Base-by-base conservation (phyloP, 108 stramenopile species). In the Conticribra guillardii region DNA sequence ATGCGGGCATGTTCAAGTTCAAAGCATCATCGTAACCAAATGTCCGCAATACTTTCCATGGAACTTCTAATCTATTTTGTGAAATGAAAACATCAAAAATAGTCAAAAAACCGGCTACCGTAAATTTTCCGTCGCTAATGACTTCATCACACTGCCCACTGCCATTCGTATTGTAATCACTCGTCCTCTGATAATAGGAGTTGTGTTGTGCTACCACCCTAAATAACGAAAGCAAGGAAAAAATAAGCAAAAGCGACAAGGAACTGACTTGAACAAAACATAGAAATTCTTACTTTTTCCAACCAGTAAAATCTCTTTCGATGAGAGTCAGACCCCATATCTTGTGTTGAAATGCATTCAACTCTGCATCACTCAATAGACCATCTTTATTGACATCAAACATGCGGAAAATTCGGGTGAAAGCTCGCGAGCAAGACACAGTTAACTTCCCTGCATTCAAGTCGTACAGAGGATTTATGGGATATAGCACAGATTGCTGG, bases 81-180 rank as follows among this genome's bases (percentile, higher is more conserved):
- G 74, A 76, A 24, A 93, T 86, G 26, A 90, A 93, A 29, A 90
- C 85, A 71, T 93, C 92, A 64, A 90, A 90, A 47, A 93, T 90
- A 47, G 86, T 81, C 53, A 88, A 69, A 68, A 93, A 93, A 17
- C 92, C 92, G 8, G 73, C 77, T n/a, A 84, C 71, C 0, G 92
- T 90, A 54, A 93, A 89, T 64, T 87, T 89, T 55, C 86, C 85
- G 48, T 92, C 83, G 9, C 80, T 73, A 15, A 89, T 58, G 14
- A 88, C 80, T 17, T 75, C 82, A 54, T 83, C 64, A 29, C 71
- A 69, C 15, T 28, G 34, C 37, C 65, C 80, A 15, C 80, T 74
- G 61, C 64, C 86, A 80, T 41, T 41, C 11, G 58, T 79, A 16
- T 67, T 77, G 5, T 16, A 28, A 19, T 54, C 54, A 27, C 52